Evolutionary conservation across 768 basidiomycete species (phyloP).

Genomic region (Austroboletus festivus): DNA sequence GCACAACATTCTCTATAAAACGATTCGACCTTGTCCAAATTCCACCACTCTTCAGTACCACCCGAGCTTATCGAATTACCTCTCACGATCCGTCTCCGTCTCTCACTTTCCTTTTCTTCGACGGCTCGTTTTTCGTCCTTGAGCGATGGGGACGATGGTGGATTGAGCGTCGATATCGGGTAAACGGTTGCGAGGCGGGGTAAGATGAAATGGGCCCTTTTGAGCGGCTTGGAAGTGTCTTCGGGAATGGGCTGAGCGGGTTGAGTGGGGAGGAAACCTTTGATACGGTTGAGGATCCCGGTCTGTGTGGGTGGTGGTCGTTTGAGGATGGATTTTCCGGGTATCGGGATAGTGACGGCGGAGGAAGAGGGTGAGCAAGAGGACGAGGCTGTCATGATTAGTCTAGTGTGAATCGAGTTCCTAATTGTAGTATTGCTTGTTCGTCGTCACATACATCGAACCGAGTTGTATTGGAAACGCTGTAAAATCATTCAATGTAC

Average conservation of each 20-base stretch:
- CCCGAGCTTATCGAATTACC: slow-evolving; percentile 41
- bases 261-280: slow-evolving; percentile 68
- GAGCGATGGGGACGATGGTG: slow-evolving; percentile 75
- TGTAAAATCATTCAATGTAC: too few species aligned
- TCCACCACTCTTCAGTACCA: slow-evolving; percentile 74
- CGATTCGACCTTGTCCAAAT: slow-evolving; percentile 73
- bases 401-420: background rate
- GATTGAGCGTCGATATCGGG: slow-evolving; percentile 80
- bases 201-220: slow-evolving; percentile 88
- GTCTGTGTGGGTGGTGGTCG: slow-evolving; percentile 65
- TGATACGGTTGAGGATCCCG: slow-evolving; percentile 70
- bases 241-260: slow-evolving; percentile 26
- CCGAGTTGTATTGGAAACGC: background rate
- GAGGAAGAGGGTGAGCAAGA: slow-evolving; percentile 74
- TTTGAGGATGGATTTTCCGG: slow-evolving; percentile 81
- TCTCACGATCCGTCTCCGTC: slow-evolving; percentile 61
- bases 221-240: slow-evolving; percentile 62
- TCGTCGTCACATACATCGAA: background rate
- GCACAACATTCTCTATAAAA: slow-evolving; percentile 86
- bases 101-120: slow-evolving; percentile 70
- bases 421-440: background rate
- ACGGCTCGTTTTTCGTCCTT: slow-evolving; percentile 82
- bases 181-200: slow-evolving; percentile 85
- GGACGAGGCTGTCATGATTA: background rate
- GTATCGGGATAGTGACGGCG: slow-evolving; percentile 74